A percentile compares a stretch with the other conserved stretches of the same genome.
Evolutionary conservation across 1,139 yeast species (phyloP).

Genomic region (Schizosaccharomyces versatilis): DNA sequence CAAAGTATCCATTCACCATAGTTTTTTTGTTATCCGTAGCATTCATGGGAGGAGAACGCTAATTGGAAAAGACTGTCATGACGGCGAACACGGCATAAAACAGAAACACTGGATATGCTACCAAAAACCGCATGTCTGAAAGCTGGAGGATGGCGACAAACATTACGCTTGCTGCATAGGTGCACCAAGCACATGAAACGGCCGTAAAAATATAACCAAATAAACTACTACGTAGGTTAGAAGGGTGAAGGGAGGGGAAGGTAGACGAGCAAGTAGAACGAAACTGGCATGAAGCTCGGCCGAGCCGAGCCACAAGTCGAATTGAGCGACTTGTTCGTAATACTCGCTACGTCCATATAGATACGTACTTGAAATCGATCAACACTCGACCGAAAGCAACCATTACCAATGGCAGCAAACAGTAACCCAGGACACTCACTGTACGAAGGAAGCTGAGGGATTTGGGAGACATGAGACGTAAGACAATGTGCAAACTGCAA

Average conservation of each 20-base stretch:
- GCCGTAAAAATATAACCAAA: slow-evolving; percentile 52
- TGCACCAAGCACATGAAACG: slow-evolving; percentile 74
- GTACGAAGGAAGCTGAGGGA: slow-evolving; percentile 47
- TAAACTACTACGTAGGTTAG: slow-evolving; percentile 23
- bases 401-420: slow-evolving; percentile 71
- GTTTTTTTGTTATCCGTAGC: no score
- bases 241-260: background rate
- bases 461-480: slow-evolving; percentile 57
- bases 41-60: background rate
- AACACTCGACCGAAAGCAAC: slow-evolving; percentile 57
- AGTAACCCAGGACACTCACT: slow-evolving; percentile 84
- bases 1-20: no score
- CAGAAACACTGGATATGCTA: slow-evolving; percentile 82
- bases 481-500: slow-evolving; percentile 55
- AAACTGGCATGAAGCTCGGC: no score
- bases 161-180: slow-evolving; percentile 82
- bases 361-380: slow-evolving; percentile 30
- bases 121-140: slow-evolving; percentile 65
- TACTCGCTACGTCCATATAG: background rate
- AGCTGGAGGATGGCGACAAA: slow-evolving; percentile 69
- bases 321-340: no score
- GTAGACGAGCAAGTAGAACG: no score
- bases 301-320: no score
- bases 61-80: slow-evolving; percentile 53
- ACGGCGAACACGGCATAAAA: slow-evolving; percentile 87